Evolutionary conservation across 805 yeast species (phyloP), one percentile per base, ranked within the genome.

Genomic region (Ogataea saltuana): DNA sequence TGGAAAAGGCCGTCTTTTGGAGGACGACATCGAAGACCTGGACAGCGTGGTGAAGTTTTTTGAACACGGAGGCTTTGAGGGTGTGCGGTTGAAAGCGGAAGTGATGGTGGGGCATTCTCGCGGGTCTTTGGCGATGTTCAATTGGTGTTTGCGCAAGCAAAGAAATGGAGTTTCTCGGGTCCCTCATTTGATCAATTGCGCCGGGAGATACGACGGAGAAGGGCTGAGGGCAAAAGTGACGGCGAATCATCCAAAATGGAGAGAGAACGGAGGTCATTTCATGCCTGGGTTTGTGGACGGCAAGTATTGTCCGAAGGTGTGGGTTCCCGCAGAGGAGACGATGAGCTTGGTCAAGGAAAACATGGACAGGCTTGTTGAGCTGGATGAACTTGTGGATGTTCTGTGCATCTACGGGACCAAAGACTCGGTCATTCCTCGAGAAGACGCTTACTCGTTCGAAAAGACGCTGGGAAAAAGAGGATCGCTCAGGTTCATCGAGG

Each of bases 101-200:
- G 68, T 85, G 1, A 67, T 89, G 4, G 74, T 86, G 22, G 84
- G 80, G 3, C 97, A 90, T 61, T 87, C 96, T 0, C 70, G 97
- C 45, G 97, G 96, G 8, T 72, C 78, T 4, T 74, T 85, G 20
- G 82, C 90, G 4, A 79, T 82, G 81, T 81, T 87, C 55, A 67
- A 76, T 42, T 90, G 90, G 85, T 83, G 83, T 3, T 46, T 76
- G 25, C 44, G 63, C 28, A 77, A 76, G 44, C 64, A 69, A 19
- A 42, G 63, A 11, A 63, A 62, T 2, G 42, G 53, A 28, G 64
- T 58, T 3, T 28, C 35, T 1, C 44, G 44, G 27, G 78, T 85
- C 2, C 89, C 90, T 1, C 74, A 73, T 44, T 57, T 90, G 52
- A 68, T 88, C 55, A 87, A 87, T 51, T 80, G 88, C 60, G 76